Evolutionary conservation across 805 yeast genomes (phyloP).

Genomic region (Sugiyamaella americana): DNA sequence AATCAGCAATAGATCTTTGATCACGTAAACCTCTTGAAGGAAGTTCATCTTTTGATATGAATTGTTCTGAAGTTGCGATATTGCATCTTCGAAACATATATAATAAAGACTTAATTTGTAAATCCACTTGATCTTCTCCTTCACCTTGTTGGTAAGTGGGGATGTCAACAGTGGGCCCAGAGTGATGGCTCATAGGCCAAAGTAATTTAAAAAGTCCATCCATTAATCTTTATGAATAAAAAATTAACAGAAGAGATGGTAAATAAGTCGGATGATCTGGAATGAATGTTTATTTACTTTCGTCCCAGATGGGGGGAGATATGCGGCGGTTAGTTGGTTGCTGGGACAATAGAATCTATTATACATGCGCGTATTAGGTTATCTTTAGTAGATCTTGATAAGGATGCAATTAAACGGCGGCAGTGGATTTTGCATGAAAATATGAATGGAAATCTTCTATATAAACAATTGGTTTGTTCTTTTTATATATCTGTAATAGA

Average conservation of each 20-base stretch:
- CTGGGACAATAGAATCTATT: too few species aligned
- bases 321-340: too few species aligned
- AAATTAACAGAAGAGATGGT: too few species aligned
- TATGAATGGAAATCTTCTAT: too few species aligned
- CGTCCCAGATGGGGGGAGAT: too few species aligned
- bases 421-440: too few species aligned
- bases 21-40: constrained; percentile 1
- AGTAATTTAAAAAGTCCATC: constrained; percentile 18
- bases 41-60: constrained; percentile 20
- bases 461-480: too few species aligned
- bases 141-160: constrained; percentile 46
- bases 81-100: constrained; percentile 52
- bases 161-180: constrained; percentile 34
- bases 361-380: neutral
- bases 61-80: constrained; percentile 40
- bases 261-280: too few species aligned
- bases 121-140: constrained; percentile 51
- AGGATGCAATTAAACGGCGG: too few species aligned
- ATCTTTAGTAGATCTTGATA: neutral
- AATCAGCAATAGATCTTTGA: constrained; percentile 11
- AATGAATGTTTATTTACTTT: too few species aligned
- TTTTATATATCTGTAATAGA: too few species aligned
- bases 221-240: too few species aligned
- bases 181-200: constrained; percentile 20
- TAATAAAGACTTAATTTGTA: constrained; percentile 53